Conservation (phyloP, 306 rosid species). For the Urtica urens region DNA sequence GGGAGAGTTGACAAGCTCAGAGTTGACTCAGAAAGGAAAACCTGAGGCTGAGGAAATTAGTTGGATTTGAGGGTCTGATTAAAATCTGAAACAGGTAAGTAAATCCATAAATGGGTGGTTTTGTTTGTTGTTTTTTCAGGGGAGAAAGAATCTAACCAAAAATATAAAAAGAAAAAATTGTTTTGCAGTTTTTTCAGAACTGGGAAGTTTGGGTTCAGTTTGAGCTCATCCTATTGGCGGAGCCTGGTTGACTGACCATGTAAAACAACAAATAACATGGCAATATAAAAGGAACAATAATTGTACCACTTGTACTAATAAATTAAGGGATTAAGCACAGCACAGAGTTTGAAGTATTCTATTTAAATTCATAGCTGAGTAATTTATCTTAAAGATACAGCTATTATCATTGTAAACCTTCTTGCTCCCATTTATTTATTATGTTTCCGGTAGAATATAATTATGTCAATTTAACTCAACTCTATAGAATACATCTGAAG, state of each 20-base stretch:
- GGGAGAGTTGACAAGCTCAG: background rate
- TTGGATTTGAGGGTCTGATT: constrained; percentile 1
- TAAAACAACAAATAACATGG: background rate
- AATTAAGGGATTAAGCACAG: background rate
- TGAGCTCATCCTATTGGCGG: constrained; percentile 2
- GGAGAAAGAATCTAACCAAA: constrained; percentile 1
- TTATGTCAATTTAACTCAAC: background rate
- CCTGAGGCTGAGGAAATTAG: constrained; percentile 11
- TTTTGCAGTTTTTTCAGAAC: background rate
- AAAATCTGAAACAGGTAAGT: constrained; percentile 6
- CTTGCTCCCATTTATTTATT: background rate
- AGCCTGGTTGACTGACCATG: constrained; percentile 8
- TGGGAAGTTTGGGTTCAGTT: background rate
- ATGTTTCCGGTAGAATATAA: background rate
- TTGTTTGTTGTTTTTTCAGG: background rate
- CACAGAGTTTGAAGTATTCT: background rate
- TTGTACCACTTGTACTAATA: background rate
- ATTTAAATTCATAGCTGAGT: too few species aligned
- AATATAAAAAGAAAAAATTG: background rate
- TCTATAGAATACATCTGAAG: background rate
- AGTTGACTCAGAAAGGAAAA: constrained; percentile 15
- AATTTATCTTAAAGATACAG: background rate
- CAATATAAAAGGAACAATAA: background rate
- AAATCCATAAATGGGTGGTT: background rate
- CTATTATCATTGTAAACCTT: background rate